Percentiles rank a stretch among this genome's conserved stretches.
Conservation (phyloP, 2,329 filamentous ascomycete species). For the Phyllosticta citribraziliensis region DNA sequence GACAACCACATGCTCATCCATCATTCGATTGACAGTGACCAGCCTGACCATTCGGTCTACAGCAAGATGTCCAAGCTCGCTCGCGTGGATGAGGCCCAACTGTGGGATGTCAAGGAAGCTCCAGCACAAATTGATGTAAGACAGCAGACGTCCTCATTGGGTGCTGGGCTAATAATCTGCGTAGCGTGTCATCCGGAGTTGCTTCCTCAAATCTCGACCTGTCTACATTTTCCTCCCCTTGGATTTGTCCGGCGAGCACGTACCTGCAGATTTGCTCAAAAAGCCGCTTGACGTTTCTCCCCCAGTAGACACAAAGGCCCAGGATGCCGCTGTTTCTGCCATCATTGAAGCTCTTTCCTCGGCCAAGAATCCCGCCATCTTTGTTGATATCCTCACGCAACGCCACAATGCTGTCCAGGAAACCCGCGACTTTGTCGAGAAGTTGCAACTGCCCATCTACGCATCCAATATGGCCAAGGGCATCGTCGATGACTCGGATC, state of each 20-base stretch:
- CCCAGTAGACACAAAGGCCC: constrained; percentile 17
- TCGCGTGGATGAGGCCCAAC: constrained; percentile 30
- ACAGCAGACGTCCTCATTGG: not conserved
- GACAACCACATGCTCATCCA: constrained; percentile 36
- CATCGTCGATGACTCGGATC: constrained; percentile 32
- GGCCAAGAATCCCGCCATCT: constrained; percentile 28
- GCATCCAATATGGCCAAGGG: constrained; percentile 34
- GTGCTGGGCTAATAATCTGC: not conserved
- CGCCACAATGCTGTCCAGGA: constrained; percentile 29
- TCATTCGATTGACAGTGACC: constrained; percentile 30
- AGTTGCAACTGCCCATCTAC: constrained; percentile 29
- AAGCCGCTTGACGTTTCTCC: constrained; percentile 27
- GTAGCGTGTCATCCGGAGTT: constrained; percentile 31
- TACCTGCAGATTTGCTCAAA: constrained; percentile 24
- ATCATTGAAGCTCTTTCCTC: constrained; percentile 23
- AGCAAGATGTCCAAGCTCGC: constrained; percentile 29
- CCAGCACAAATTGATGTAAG: constrained; percentile 31
- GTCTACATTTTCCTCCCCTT: constrained; percentile 38
- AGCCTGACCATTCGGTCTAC: constrained; percentile 35
- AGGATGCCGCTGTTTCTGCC: constrained; percentile 24
- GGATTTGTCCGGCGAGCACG: constrained; percentile 30
- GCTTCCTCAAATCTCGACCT: constrained; percentile 31
- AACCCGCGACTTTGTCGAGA: constrained; percentile 23
- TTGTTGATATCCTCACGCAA: constrained; percentile 31
- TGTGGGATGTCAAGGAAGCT: constrained; percentile 31